A percentile compares a stretch with the other conserved stretches of the same genome.
Conservation (phyloP, 1,284 basidiomycete species). For the Puccinia polysora region DNA sequence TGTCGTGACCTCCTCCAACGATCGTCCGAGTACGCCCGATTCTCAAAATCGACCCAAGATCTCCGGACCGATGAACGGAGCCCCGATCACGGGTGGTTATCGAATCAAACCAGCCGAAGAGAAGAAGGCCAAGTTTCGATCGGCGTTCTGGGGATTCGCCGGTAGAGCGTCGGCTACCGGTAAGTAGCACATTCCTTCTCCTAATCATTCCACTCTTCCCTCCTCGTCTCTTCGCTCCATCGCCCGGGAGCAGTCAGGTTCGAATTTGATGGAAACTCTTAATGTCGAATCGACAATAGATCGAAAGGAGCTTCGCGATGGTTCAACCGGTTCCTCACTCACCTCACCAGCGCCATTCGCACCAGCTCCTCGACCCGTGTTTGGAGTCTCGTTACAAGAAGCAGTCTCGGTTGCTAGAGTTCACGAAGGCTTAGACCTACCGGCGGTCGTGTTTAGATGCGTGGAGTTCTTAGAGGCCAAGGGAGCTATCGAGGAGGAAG, state of each 20-base stretch:
- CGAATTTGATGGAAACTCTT: too few relatives aligned
- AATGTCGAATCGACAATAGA: background rate
- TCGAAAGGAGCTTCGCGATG: conserved; percentile 39
- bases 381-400: conserved; percentile 81
- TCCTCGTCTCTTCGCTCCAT: background rate
- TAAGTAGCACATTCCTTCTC: background rate
- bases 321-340: conserved; percentile 7
- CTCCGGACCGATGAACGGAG: conserved; percentile 78
- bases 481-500: conserved; percentile 90
- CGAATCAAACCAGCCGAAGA: conserved; percentile 61
- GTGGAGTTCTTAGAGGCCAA: conserved; percentile 65
- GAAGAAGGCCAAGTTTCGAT: conserved; percentile 45
- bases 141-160: conserved; percentile 42
- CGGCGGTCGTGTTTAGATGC: conserved; percentile 88
- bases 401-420: conserved; percentile 82
- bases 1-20: conserved; percentile 57
- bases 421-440: conserved; percentile 65
- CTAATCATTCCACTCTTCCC: background rate
- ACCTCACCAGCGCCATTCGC: conserved; percentile 57
- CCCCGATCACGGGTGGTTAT: conserved; percentile 77
- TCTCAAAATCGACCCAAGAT: conserved; percentile 63
- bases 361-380: conserved; percentile 68
- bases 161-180: conserved; percentile 4
- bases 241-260: background rate
- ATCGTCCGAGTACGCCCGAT: conserved; percentile 59